Percentiles rank a stretch among this genome's conserved stretches.
Conservation (phyloP, 2,329 filamentous ascomycete genomes). For the Cytospora schulzeri region DNA sequence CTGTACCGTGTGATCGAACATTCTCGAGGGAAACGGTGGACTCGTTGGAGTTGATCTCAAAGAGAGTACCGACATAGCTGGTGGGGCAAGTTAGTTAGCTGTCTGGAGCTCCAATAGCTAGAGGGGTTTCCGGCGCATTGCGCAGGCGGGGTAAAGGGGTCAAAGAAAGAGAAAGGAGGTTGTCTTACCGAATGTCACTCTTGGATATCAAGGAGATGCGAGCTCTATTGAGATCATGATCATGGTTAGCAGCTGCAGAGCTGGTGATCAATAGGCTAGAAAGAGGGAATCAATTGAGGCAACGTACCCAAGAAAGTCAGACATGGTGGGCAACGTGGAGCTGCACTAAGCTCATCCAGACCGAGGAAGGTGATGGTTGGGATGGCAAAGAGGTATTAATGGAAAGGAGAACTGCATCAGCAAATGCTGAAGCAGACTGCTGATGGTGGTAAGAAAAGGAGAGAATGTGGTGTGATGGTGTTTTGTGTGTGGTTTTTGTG, state of each 20-base stretch:
- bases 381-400: conserved; percentile 2
- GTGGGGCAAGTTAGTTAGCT: conserved; percentile 38
- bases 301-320: conserved; percentile 62
- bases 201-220: conserved; percentile 96
- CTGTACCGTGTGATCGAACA: conserved; percentile 91
- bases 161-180: conserved; percentile 11
- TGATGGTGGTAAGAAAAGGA: not conserved
- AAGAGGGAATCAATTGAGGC: conserved; percentile 21
- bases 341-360: conserved; percentile 17
- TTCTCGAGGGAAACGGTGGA: conserved; percentile 97
- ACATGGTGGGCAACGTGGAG: conserved; percentile 44
- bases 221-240: conserved; percentile 59
- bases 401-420: conserved; percentile 17
- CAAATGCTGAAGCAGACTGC: conserved; percentile 5
- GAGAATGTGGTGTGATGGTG: conserved; percentile 10
- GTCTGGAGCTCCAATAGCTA: conserved; percentile 1
- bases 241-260: conserved; percentile 36
- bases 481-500: not conserved
- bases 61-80: conserved; percentile 93
- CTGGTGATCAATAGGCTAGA: not conserved
- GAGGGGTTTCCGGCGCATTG: conserved; percentile 10
- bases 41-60: conserved; percentile 97
- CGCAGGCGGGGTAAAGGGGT: not conserved
- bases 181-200: conserved; percentile 87
- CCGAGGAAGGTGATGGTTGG: not conserved